Evolutionary conservation across 768 basidiomycete genomes (phyloP), one percentile per base, ranked within the genome.

Genomic region (Candolleomyces eurysporus): DNA sequence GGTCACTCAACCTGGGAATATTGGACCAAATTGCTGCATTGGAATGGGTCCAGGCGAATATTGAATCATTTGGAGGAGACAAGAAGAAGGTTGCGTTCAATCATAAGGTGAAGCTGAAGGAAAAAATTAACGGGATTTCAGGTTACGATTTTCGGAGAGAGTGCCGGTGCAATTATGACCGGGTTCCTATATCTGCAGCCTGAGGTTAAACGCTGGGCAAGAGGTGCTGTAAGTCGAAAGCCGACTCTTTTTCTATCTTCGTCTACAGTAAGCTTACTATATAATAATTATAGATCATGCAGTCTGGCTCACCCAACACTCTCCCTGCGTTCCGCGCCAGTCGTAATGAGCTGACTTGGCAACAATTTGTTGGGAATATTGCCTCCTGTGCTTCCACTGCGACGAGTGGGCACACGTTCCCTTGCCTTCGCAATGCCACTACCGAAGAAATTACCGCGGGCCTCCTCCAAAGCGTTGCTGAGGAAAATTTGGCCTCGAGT

Each of bases 1-100:
- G 71, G 7, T 73, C 76, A 0, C 70, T 81, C 10, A 83, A 83
- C 64, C 72, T 83, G 30, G 82, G 76, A 2, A 70, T 84, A n/a
- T 74, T 71, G 31, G 83, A 85, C 63, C 76, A 82, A 64, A 63
- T 78, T 17, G 61, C 73, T 26, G 83, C 81, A 0, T 66, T 84
- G 7, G 63, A 75, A 64, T 85, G 82, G 88, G 79, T 89, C 0
- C 84, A 88, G 64, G 70, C 76, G 21, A 83, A 90, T 64, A 86
- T 89, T 46, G 75, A 63, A 17, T 69, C 71, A 0, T 90, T 89
- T 63, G 88, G 89, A 6, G 87, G 87, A 16, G 83, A 82, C 63
- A 75, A 73, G 55, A 55, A 22, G 17, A 72, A 72, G 67, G 73
- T 71, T 1, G 6, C 11, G 6, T 36, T 7, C 11, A 11, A 26